These are phyloP conservation scores for Tardiomyces digboiensis DNA, from an alignment of 1,139 yeast species.

Conservation along the genomic window DNA sequence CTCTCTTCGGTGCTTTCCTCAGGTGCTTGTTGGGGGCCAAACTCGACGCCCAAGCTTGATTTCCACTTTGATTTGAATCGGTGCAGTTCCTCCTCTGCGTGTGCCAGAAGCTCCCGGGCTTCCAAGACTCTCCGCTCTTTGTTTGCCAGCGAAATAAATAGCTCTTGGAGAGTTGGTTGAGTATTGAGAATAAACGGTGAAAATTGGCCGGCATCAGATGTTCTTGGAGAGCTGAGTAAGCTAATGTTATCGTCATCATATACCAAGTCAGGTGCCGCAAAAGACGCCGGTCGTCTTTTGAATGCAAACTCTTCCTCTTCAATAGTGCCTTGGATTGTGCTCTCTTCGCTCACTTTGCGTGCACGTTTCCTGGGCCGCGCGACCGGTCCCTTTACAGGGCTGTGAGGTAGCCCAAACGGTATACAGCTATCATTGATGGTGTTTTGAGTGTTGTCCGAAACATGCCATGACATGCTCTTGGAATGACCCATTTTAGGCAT, in stretches of 20 bases:
- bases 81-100: constrained; percentile 7
- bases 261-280: neutral
- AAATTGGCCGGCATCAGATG: neutral
- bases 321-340: neutral
- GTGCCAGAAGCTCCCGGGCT: constrained; percentile 22
- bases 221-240: neutral
- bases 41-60: neutral
- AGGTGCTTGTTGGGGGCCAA: neutral
- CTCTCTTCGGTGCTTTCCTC: neutral
- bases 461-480: constrained; percentile 10
- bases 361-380: neutral
- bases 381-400: neutral
- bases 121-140: constrained; percentile 29
- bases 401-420: neutral
- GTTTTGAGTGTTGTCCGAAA: constrained; percentile 2
- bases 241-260: neutral
- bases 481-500: constrained; percentile 8
- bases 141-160: constrained; percentile 25
- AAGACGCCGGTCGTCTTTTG: neutral
- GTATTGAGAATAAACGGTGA: neutral
- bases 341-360: neutral
- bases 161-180: constrained; percentile 18
- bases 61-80: constrained; percentile 5
- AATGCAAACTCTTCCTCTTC: neutral
- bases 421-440: neutral